Evolutionary conservation across 148 eudicot genomes (phyloP).

Genomic region (Mesembryanthemum crystallinum): DNA sequence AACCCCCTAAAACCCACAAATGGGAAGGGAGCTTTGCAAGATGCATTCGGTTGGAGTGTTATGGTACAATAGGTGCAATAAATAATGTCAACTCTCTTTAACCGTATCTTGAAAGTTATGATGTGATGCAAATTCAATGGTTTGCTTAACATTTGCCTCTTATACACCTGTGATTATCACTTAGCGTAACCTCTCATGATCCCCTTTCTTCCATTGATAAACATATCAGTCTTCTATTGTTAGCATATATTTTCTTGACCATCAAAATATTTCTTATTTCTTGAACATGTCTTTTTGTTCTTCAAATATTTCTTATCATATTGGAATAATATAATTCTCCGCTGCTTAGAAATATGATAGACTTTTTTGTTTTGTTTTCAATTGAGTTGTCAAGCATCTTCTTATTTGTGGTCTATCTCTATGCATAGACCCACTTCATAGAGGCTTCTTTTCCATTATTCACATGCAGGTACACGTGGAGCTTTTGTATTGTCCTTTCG

Average conservation of each 20-base stretch:
- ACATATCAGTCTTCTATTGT: too few species aligned
- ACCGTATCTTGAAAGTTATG: neutral
- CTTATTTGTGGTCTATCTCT: neutral
- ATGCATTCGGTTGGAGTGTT: too few species aligned
- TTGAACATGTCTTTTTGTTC: neutral
- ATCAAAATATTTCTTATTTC: neutral
- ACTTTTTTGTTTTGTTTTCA: too few species aligned
- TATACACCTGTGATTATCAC: neutral
- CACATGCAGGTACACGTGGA: conserved; percentile 89
- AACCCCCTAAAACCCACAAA: too few species aligned
- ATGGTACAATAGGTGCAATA: too few species aligned
- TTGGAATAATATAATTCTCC: neutral
- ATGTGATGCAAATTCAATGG: neutral
- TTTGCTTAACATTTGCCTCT: neutral
- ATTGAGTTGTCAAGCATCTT: neutral
- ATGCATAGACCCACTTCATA: neutral
- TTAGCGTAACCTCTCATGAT: too few species aligned
- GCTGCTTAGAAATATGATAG: neutral
- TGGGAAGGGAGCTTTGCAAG: too few species aligned
- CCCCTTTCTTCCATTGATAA: too few species aligned
- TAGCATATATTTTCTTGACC: too few species aligned
- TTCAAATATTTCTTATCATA: neutral
- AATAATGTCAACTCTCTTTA: neutral
- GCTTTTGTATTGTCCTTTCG: conserved; percentile 74
- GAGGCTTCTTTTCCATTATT: neutral